These are phyloP conservation scores for Xylaria acuta DNA, from an alignment of 495 filamentous ascomycete genomes.

Conservation along the genomic window DNA sequence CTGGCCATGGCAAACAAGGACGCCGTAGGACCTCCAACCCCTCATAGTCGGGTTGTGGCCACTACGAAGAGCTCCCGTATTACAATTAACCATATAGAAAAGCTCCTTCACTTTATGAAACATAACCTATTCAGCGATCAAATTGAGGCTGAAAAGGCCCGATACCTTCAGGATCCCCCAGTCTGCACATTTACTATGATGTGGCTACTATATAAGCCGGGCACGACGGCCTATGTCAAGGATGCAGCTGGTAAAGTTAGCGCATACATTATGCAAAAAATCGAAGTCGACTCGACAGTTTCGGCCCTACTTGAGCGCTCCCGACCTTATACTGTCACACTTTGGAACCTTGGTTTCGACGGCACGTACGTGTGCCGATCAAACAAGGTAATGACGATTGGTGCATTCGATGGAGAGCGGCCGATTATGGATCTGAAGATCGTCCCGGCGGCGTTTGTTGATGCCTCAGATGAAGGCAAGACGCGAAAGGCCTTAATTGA, in stretches of 20 bases:
- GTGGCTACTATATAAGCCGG: not conserved
- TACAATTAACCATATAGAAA: not conserved
- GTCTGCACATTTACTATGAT: not conserved
- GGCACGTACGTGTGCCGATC: not conserved
- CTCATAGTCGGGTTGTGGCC: not conserved
- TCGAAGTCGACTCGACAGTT: not conserved
- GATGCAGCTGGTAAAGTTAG: not conserved
- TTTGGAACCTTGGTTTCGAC: not conserved
- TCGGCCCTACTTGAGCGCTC: not conserved
- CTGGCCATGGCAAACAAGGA: not conserved
- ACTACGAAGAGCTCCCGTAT: not conserved
- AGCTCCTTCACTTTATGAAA: not conserved
- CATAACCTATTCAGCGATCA: not conserved
- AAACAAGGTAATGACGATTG: not conserved
- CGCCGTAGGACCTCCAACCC: not conserved
- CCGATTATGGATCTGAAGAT: not conserved
- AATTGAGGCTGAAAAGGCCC: not conserved
- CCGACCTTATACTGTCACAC: not conserved
- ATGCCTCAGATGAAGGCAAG: not conserved
- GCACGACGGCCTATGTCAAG: not conserved
- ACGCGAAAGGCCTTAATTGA: not conserved
- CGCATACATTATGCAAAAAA: not conserved
- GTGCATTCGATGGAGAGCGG: not conserved
- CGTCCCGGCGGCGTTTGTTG: not conserved
- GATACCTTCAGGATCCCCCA: not conserved